phyloP scores from a whole-genome alignment of 148 eudicot species.

The Mesembryanthemum crystallinum region DNA sequence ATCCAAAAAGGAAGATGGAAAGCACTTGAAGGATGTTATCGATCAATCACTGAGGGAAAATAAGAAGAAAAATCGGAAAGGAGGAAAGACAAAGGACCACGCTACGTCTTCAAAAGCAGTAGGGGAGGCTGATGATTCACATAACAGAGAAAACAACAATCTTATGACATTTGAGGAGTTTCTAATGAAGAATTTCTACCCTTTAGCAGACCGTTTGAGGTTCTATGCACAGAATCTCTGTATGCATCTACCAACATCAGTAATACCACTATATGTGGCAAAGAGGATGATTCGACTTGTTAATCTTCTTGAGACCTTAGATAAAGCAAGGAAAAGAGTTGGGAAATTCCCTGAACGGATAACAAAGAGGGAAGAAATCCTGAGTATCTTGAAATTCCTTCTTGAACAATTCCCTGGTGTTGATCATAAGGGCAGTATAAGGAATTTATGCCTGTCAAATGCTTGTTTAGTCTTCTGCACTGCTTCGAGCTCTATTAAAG shows the following conservation, averaged over 20 bases:
- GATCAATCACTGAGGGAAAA: conserved; percentile 1
- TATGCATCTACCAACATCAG: conserved; percentile 59
- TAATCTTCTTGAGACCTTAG: conserved; percentile 26
- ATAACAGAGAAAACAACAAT: not conserved
- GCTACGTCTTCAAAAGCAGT: not conserved
- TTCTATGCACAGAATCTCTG: conserved; percentile 31
- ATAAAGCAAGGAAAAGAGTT: conserved; percentile 1
- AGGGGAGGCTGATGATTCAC: not conserved
- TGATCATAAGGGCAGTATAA: not conserved
- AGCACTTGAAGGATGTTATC: conserved; percentile 1
- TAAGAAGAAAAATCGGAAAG: not conserved
- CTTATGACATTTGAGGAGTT: conserved; percentile 28
- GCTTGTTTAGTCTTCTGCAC: conserved; percentile 54
- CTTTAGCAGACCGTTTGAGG: conserved; percentile 21
- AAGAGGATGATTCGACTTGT: conserved; percentile 36
- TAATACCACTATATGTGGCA: conserved; percentile 24
- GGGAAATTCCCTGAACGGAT: conserved; percentile 8
- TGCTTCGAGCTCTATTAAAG: conserved; percentile 45
- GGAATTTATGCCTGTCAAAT: conserved; percentile 37
- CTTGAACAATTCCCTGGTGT: conserved; percentile 10
- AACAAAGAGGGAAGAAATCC: conserved; percentile 13
- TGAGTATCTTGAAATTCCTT: conserved; percentile 29
- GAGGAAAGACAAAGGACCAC: not conserved
- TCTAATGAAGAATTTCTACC: conserved; percentile 19
- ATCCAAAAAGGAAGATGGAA: not conserved